Evolutionary conservation across 352 stramenopile genomes (phyloP), one percentile per base, ranked within the genome.

Genomic region (Plasmopara viticola): DNA sequence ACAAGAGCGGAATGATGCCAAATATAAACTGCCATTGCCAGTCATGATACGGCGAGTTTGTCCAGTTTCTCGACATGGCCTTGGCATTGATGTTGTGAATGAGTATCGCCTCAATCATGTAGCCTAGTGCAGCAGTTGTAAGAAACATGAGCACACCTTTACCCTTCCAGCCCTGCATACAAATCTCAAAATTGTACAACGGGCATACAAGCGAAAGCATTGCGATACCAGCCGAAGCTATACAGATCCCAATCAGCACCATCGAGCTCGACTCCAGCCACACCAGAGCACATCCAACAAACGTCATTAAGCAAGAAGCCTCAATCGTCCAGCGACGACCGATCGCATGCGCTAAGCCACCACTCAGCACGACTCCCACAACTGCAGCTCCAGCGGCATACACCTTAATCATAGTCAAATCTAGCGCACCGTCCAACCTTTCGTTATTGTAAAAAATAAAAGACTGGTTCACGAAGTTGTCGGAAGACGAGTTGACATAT

Each of bases 161-260:
- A 42, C 84, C 83, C 59, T 88, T 92, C 80, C 81, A 92, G 6
- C 81, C 84, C 18, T 74, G 66, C 76, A 87, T 92, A 60, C 79
- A 92, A 28, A 93, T 86, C 56, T 95, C 84, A 15, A 90, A 93
- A 59, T 92, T 93, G 75, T 93, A 95, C 44, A 93, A 62, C 42
- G 85, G 60, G 42, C 77, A 86, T 1, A 67, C 58, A 18, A 93
- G 70, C 15, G 82, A 87, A 4, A 92, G 69, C 82, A 93, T 95
- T 0, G 79, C 69, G 25, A 90, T 78, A 15, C 82, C 84, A 0
- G 66, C 75, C 4, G 77, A 66, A n/a, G 73, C 65, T 14, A 90
- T 38, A 41, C 80, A 91, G 45, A 84, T 83, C 30, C 68, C 81
- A 9, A 91, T 69, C 15, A 90, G 49, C 40, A 90, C 77, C 50